Evolutionary conservation across 2,329 filamentous ascomycete genomes (phyloP), one percentile per base, ranked within the genome.

Genomic region (Coniochaeta sp.): DNA sequence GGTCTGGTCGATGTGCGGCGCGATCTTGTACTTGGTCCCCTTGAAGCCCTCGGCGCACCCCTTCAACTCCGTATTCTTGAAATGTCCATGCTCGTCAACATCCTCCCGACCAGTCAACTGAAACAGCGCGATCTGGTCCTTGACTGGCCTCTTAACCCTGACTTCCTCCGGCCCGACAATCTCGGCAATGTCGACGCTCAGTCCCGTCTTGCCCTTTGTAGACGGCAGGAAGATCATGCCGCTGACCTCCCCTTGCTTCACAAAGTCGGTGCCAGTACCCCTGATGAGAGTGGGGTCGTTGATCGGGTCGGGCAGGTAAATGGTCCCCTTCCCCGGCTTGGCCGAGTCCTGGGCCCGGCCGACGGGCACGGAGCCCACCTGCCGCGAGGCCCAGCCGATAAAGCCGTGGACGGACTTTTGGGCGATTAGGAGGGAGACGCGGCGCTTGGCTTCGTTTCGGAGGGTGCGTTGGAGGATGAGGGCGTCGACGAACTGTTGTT

Each of bases 321-420:
- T 85, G 48, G 79, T 85, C 53, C 94, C 94, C 50, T 78, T 72
- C 4, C 82, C 90, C 12, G 88, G 78, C 66, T 88, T 95, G 58
- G 94, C 88, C 64, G 83, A 81, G 67, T 99, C 94, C 72, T 96
- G 85, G 24, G 94, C 91, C 61, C 94, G 82, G 51, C 91, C 89
- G 50, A 99, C 94, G n/a, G 92, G 89, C 20, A 99, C 89, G 6
- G 91, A 87, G 32, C 94, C 92, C 49, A 91, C 88, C 66, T 89
- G 82, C 50, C 88, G 81, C 24, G 94, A 91, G 58, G 89, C 81
- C 74, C 86, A 86, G 38, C 94, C 94, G 62, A 99, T 91, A 65
- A 97, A 95, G 65, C 92, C 85, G 62, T 89, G 84, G 71, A 97
- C 95, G 2, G 91, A 96, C 67, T 96, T 97, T 61, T 95, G 91